Evolutionary conservation across 2,329 filamentous ascomycete genomes (phyloP).

Genomic region (Paracamarosporium sp.): DNA sequence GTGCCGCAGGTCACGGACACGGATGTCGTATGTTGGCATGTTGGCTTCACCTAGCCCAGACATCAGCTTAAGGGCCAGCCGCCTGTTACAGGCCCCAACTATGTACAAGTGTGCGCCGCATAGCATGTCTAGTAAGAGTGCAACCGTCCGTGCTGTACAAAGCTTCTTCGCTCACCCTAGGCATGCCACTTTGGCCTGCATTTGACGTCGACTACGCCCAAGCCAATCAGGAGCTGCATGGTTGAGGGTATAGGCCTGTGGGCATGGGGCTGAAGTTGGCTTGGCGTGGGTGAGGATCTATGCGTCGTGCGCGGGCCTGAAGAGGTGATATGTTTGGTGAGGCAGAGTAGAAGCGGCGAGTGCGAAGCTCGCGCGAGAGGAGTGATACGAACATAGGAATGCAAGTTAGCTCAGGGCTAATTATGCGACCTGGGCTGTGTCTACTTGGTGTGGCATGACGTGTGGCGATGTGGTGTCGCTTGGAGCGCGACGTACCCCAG

Average conservation of each 20-base stretch:
- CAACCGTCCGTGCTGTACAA: background rate
- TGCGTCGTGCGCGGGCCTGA: background rate
- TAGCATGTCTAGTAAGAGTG: background rate
- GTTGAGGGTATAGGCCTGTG: background rate
- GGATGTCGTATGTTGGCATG: background rate
- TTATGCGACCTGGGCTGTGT: background rate
- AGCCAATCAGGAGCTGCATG: background rate
- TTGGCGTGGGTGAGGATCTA: background rate
- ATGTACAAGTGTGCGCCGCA: background rate
- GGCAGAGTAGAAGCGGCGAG: background rate
- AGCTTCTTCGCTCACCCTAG: background rate
- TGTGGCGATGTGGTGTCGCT: too few relatives aligned
- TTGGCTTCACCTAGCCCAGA: background rate
- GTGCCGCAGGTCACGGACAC: background rate
- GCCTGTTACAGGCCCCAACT: background rate
- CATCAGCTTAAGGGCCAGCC: constrained; percentile 11
- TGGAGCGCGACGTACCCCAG: too few relatives aligned
- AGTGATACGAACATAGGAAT: background rate
- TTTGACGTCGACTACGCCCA: background rate
- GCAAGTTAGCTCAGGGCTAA: too few relatives aligned
- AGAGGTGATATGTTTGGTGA: background rate
- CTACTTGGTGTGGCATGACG: too few relatives aligned
- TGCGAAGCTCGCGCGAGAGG: constrained; percentile 3
- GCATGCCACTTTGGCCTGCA: background rate
- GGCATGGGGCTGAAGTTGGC: background rate